These are phyloP conservation scores for Sarocladium oryzae DNA, from an alignment of 2,329 filamentous ascomycete genomes.

Conservation along the genomic window DNA sequence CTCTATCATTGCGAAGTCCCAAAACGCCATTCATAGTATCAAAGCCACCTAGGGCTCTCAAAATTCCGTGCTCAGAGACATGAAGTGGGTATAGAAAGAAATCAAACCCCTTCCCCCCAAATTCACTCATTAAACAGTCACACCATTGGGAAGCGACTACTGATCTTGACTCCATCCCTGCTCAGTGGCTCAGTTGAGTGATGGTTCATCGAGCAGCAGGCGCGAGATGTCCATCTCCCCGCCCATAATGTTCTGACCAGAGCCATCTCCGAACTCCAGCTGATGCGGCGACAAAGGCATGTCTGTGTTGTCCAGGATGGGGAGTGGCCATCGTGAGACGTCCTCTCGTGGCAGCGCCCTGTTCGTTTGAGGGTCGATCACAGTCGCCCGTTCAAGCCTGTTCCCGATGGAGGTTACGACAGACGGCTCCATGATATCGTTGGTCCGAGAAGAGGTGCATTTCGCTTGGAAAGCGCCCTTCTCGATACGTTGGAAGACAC, in stretches of 20 bases:
- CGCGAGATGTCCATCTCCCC: constrained; percentile 59
- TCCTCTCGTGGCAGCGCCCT: constrained; percentile 40
- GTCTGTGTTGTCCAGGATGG: constrained; percentile 25
- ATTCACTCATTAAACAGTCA: background rate
- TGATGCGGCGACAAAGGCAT: constrained; percentile 19
- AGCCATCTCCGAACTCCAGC: constrained; percentile 40
- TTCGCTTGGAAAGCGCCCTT: constrained; percentile 44
- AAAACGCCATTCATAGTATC: background rate
- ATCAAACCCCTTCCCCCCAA: too few relatives aligned
- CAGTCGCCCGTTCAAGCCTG: constrained; percentile 22
- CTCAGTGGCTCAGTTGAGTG: background rate
- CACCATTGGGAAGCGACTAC: too few relatives aligned
- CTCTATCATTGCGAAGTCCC: background rate
- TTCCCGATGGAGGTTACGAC: constrained; percentile 44
- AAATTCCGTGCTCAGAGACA: background rate
- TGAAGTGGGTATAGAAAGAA: background rate
- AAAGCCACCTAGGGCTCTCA: background rate
- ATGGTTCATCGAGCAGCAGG: constrained; percentile 48
- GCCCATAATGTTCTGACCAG: constrained; percentile 31
- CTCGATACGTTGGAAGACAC: constrained; percentile 50
- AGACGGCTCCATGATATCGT: constrained; percentile 43
- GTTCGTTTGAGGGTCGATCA: constrained; percentile 7
- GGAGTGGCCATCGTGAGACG: constrained; percentile 35
- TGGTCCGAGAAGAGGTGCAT: constrained; percentile 31
- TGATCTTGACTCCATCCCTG: background rate